phyloP scores from a whole-genome alignment of 2,329 filamentous ascomycete species.

The Plectosphaerella sp. region DNA sequence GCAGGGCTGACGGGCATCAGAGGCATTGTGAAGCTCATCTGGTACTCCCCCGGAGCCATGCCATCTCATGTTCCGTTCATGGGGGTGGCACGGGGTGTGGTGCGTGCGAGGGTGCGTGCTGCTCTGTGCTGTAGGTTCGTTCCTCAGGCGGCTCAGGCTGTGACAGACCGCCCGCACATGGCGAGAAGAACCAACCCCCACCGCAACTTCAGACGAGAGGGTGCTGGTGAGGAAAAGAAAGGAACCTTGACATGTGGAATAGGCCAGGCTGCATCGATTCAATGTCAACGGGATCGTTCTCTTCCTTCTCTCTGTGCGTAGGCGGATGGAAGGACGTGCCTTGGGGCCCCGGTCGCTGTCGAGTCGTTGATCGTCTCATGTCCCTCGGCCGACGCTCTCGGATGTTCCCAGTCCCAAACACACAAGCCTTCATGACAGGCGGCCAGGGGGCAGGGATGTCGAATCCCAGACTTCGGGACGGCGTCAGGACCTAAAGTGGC shows the following conservation, averaged over 20 bases:
- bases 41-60: neutral
- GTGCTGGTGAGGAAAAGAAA: neutral
- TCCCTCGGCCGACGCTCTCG: slow-evolving; percentile 1
- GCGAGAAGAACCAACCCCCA: neutral
- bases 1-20: slow-evolving; percentile 8
- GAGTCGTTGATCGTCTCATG: slow-evolving; percentile 23
- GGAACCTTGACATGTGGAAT: neutral
- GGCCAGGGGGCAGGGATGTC: slow-evolving; percentile 12
- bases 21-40: slow-evolving; percentile 19
- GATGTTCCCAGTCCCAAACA: slow-evolving; percentile 15
- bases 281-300: too few relatives aligned
- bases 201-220: neutral
- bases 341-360: slow-evolving; percentile 6
- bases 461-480: slow-evolving; percentile 18
- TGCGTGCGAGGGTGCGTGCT: too few relatives aligned
- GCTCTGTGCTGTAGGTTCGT: too few relatives aligned
- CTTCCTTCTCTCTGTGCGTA: neutral
- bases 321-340: neutral
- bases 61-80: too few relatives aligned
- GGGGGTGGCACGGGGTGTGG: too few relatives aligned
- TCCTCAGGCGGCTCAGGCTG: too few relatives aligned
- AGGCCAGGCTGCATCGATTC: too few relatives aligned
- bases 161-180: too few relatives aligned
- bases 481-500: slow-evolving; percentile 21
- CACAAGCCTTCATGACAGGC: slow-evolving; percentile 25